phyloP scores from a whole-genome alignment of 768 basidiomycete species.

The Amanita pseudoporphyria region DNA sequence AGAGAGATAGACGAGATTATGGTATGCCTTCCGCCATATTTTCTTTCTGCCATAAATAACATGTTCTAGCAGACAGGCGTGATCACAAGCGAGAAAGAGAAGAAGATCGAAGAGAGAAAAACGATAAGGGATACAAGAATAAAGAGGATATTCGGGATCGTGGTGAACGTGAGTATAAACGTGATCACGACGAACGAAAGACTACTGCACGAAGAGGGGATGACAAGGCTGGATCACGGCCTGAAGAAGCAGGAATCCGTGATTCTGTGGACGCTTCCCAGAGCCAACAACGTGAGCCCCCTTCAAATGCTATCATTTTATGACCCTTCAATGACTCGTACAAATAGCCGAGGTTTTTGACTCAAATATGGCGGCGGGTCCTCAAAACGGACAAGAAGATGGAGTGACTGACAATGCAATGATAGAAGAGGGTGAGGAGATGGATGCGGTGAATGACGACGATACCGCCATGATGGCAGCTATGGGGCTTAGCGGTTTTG shows the following conservation, averaged over 20 bases:
- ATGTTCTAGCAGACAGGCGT: slow-evolving; percentile 6
- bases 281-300: background rate
- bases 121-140: slow-evolving; percentile 20
- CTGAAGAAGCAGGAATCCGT: background rate
- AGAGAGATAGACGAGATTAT: slow-evolving; percentile 28
- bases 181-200: slow-evolving; percentile 12
- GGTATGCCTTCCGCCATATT: slow-evolving; percentile 8
- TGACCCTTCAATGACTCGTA: background rate
- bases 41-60: background rate
- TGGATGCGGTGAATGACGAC: slow-evolving; percentile 52
- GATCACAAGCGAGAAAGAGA: slow-evolving; percentile 27
- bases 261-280: background rate
- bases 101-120: slow-evolving; percentile 29
- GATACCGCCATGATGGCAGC: slow-evolving; percentile 78
- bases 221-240: slow-evolving; percentile 8
- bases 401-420: slow-evolving; percentile 9
- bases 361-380: background rate
- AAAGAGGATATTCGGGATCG: slow-evolving; percentile 23
- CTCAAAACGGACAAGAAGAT: background rate
- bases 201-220: slow-evolving; percentile 11
- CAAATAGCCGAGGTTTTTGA: background rate
- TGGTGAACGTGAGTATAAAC: slow-evolving; percentile 19
- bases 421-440: slow-evolving; percentile 36
- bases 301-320: background rate
- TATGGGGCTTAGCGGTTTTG: slow-evolving; percentile 89